phyloP scores from a whole-genome alignment of 2,329 filamentous ascomycete genomes.

The Talaromyces sp. region DNA sequence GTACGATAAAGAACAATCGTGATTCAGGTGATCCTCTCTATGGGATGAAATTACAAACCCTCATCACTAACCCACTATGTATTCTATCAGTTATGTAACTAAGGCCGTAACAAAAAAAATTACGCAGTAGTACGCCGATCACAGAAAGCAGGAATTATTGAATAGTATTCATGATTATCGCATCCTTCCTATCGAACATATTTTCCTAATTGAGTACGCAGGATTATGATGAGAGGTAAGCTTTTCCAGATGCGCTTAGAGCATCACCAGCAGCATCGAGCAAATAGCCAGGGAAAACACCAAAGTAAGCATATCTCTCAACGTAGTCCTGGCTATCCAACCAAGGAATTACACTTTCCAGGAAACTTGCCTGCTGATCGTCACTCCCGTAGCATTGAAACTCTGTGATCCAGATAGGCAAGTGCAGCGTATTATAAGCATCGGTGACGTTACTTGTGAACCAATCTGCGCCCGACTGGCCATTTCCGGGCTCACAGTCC shows the following conservation, averaged over 20 bases:
- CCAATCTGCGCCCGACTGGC: constrained; percentile 26
- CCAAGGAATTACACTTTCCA: constrained; percentile 21
- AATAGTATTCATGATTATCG: no score
- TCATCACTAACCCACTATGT: no score
- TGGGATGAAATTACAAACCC: no score
- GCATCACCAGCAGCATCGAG: constrained; percentile 19
- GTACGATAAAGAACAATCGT: no score
- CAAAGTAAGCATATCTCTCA: constrained; percentile 22
- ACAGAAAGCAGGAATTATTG: no score
- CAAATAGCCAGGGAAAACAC: constrained; percentile 18
- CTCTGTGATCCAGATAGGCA: constrained; percentile 22
- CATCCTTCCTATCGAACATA: not conserved
- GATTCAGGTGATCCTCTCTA: no score
- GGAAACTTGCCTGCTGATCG: constrained; percentile 9
- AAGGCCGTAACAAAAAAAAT: not conserved
- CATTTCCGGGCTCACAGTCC: constrained; percentile 15
- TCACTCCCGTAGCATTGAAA: not conserved
- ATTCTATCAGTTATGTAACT: no score
- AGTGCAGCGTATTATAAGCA: constrained; percentile 19
- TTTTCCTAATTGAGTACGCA: not conserved
- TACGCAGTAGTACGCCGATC: not conserved
- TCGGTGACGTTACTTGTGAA: constrained; percentile 30
- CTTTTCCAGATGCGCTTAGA: not conserved
- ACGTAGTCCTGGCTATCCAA: constrained; percentile 20
- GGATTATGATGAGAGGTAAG: not conserved